A percentile compares a stretch with the other conserved stretches of the same genome.
Conservation (phyloP, 257 asterid species). For the Nicotiana tomentosiformis region DNA sequence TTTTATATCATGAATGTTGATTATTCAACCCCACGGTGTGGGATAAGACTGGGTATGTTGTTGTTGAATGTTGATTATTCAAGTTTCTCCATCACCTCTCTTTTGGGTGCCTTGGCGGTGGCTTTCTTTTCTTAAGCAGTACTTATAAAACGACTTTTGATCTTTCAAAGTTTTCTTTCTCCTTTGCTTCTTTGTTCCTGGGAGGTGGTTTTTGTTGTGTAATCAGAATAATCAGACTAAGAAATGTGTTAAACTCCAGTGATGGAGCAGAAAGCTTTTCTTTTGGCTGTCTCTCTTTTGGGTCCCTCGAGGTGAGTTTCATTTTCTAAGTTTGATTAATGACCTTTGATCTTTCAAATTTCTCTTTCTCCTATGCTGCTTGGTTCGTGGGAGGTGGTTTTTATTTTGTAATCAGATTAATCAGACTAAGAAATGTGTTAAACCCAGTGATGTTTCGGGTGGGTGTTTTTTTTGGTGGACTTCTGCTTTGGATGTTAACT, state of each 20-base stretch:
- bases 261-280: neutral
- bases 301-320: neutral
- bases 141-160: neutral
- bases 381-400: neutral
- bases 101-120: neutral
- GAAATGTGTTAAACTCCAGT: neutral
- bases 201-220: neutral
- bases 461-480: neutral
- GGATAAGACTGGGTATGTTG: too few species aligned
- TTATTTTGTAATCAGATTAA: neutral
- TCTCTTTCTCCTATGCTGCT: constrained; percentile 1
- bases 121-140: neutral
- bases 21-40: neutral
- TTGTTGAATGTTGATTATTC: neutral
- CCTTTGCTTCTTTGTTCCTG: neutral
- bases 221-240: neutral
- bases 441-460: neutral
- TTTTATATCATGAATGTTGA: neutral
- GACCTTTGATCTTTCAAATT: too few species aligned
- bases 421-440: neutral
- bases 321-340: neutral
- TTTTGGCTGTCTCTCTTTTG: neutral
- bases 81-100: neutral
- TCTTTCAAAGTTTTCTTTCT: neutral
- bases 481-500: neutral